These are phyloP conservation scores for Linum tenue DNA, from an alignment of 345 rosid species.

Conservation along the genomic window DNA sequence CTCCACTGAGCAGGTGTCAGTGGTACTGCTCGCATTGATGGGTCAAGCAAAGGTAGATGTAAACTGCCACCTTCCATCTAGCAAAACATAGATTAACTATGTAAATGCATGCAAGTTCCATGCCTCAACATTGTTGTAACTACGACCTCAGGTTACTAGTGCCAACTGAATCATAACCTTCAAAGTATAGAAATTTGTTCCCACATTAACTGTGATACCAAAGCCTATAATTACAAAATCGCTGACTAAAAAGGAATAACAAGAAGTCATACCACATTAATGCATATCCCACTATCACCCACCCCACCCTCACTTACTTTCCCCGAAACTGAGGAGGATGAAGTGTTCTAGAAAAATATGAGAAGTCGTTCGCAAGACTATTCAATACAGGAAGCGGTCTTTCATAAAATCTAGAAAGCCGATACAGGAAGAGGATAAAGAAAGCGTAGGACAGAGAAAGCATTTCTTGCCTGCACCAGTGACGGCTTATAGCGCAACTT, in stretches of 20 bases:
- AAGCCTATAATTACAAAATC: not conserved
- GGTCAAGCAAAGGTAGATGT: conserved; percentile 72
- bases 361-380: not conserved
- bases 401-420: not conserved
- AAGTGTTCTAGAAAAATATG: too few relatives aligned
- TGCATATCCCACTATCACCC: too few relatives aligned
- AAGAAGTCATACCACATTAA: too few relatives aligned
- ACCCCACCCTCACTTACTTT: too few relatives aligned
- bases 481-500: conserved; percentile 82
- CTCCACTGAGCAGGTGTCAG: conserved; percentile 82
- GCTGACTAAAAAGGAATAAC: not conserved
- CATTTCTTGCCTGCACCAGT: conserved; percentile 67
- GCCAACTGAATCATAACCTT: too few relatives aligned
- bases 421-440: not conserved
- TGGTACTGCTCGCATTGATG: conserved; percentile 64
- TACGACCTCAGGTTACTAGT: too few relatives aligned
- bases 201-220: too few relatives aligned
- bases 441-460: not conserved
- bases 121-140: not conserved
- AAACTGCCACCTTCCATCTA: conserved; percentile 81
- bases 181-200: too few relatives aligned
- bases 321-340: too few relatives aligned
- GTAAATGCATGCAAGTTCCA: not conserved
- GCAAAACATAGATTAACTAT: conserved; percentile 3
- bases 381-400: not conserved